A percentile compares a stretch with the other conserved stretches of the same genome.
Evolutionary conservation across 2,329 filamentous ascomycete species (phyloP).

Genomic region (Aspergillus amoenus): DNA sequence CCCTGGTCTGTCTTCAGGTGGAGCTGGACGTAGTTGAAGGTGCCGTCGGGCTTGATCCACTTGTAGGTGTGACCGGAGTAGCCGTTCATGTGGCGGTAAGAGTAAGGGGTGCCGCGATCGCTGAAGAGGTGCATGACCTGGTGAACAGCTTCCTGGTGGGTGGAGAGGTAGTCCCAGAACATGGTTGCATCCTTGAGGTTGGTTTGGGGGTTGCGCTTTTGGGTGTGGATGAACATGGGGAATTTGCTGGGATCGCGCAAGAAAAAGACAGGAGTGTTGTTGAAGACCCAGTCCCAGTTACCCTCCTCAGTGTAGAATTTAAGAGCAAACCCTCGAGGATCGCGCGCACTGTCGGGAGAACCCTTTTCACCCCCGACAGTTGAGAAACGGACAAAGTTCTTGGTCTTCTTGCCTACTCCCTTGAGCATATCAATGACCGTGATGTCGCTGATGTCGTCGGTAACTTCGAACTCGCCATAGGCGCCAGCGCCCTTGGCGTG

Average conservation of each 20-base stretch:
- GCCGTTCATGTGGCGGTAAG: constrained; percentile 66
- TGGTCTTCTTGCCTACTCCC: constrained; percentile 67
- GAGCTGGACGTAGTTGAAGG: constrained; percentile 65
- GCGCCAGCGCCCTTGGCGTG: constrained; percentile 45
- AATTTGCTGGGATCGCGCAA: constrained; percentile 72
- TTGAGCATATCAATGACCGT: constrained; percentile 51
- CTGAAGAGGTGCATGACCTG: constrained; percentile 66
- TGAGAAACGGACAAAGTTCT: constrained; percentile 67
- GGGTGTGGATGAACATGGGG: constrained; percentile 71
- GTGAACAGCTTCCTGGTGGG: constrained; percentile 63
- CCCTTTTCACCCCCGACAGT: constrained; percentile 74
- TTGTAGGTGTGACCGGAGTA: constrained; percentile 69
- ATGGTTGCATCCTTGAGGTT: constrained; percentile 68
- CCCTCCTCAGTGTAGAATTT: constrained; percentile 73
- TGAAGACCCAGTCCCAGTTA: constrained; percentile 72
- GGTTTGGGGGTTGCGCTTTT: constrained; percentile 71
- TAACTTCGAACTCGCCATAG: constrained; percentile 46
- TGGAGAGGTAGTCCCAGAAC: constrained; percentile 67
- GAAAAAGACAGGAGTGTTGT: constrained; percentile 76
- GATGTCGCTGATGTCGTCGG: constrained; percentile 52
- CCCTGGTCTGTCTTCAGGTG: constrained; percentile 65
- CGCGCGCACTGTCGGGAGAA: constrained; percentile 68
- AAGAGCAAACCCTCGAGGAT: constrained; percentile 70
- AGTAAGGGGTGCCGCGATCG: constrained; percentile 65
- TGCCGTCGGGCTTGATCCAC: constrained; percentile 64